Conservation (phyloP, 768 basidiomycete genomes). For the Roridomyces roridus region DNA sequence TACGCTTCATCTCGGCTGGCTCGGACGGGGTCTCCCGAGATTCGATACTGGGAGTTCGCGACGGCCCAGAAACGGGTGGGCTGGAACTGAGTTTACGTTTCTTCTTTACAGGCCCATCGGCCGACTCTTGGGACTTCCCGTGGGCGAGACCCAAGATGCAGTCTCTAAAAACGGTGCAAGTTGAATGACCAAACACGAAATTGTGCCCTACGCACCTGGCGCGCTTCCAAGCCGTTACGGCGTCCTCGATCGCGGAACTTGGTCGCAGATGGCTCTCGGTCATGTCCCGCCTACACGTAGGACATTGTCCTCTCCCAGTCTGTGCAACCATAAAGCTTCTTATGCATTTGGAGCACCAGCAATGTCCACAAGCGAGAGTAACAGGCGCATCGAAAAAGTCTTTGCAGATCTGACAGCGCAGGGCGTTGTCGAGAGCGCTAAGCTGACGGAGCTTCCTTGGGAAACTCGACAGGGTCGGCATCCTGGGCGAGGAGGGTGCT, state of each 20-base stretch:
- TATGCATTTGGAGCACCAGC: slow-evolving; percentile 88
- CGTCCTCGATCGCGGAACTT: slow-evolving; percentile 74
- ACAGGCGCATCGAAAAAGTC: slow-evolving; percentile 79
- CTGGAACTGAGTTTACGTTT: slow-evolving; percentile 7
- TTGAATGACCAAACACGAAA: neutral
- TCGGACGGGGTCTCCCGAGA: neutral
- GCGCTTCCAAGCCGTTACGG: slow-evolving; percentile 70
- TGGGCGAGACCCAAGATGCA: slow-evolving; percentile 49
- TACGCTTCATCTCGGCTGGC: slow-evolving; percentile 10
- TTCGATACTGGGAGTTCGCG: slow-evolving; percentile 19
- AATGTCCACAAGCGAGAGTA: slow-evolving; percentile 77
- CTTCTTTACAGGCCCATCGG: slow-evolving; percentile 4
- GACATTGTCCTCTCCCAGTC: slow-evolving; percentile 66
- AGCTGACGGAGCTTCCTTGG: slow-evolving; percentile 54
- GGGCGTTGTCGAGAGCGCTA: slow-evolving; percentile 67
- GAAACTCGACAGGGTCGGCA: slow-evolving; percentile 77
- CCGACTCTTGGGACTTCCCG: slow-evolving; percentile 30
- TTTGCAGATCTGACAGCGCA: slow-evolving; percentile 79
- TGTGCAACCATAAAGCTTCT: slow-evolving; percentile 52
- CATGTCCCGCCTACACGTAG: slow-evolving; percentile 65
- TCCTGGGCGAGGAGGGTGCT: slow-evolving; percentile 19
- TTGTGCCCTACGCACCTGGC: slow-evolving; percentile 58
- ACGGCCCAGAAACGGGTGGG: slow-evolving; percentile 1
- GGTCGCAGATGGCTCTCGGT: slow-evolving; percentile 70
- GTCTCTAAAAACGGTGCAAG: slow-evolving; percentile 41